Percentiles rank a stretch among this genome's conserved stretches.
phyloP scores from a whole-genome alignment of 768 basidiomycete species.

The Mrakia gelida region DNA sequence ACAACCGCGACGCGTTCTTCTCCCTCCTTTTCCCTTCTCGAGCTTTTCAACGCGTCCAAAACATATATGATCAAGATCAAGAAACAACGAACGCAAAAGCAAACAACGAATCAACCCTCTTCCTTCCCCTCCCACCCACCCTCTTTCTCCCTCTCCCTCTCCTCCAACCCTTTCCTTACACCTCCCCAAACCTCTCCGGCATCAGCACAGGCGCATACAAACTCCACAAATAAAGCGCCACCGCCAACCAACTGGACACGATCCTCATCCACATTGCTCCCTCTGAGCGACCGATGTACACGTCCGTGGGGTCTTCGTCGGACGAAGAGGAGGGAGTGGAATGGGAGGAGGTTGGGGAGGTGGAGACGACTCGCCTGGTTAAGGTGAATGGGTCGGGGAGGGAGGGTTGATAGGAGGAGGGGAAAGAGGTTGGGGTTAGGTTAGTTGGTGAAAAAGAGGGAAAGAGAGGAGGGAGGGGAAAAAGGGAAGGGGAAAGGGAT shows the following conservation, averaged over 20 bases:
- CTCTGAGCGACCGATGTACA: slow-evolving; percentile 91
- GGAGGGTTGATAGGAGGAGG: no score
- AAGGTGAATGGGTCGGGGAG: no score
- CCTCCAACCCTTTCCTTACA: neutral
- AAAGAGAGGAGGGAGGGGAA: neutral
- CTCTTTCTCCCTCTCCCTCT: neutral
- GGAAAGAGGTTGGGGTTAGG: no score
- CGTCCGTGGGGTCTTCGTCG: slow-evolving; percentile 43
- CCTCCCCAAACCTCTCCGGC: slow-evolving; percentile 3
- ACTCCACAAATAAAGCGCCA: slow-evolving; percentile 43
- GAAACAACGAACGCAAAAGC: neutral
- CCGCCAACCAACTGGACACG: slow-evolving; percentile 89
- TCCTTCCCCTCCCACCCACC: no score
- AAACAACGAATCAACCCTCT: no score
- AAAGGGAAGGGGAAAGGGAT: neutral
- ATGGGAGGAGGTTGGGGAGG: slow-evolving; percentile 35
- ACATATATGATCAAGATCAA: no score
- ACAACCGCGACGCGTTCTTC: no score
- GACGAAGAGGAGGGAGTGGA: neutral
- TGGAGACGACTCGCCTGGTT: slow-evolving; percentile 30
- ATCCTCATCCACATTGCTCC: slow-evolving; percentile 99
- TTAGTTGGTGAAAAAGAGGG: no score
- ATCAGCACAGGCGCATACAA: slow-evolving; percentile 32
- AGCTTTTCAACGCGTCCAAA: neutral
- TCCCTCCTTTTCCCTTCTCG: neutral